These are phyloP conservation scores for Citrus inodora DNA, from an alignment of 345 rosid species.

Conservation along the genomic window DNA sequence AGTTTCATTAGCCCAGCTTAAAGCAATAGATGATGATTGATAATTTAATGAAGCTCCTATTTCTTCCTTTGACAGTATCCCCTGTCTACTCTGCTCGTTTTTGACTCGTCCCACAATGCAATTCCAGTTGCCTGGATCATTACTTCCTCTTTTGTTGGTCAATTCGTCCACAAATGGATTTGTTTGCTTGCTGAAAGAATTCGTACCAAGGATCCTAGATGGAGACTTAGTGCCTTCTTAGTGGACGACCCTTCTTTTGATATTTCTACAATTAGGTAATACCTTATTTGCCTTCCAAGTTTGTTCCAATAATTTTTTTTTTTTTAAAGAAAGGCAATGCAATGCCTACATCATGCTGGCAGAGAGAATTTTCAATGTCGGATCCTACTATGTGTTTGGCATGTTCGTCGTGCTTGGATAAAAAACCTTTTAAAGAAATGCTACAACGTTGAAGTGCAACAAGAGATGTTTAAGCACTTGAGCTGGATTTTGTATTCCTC, in stretches of 20 bases:
- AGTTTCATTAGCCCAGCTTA: not conserved
- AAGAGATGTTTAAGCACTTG: constrained; percentile 48
- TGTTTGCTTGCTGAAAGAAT: constrained; percentile 41
- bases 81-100: constrained; percentile 43
- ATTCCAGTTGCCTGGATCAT: constrained; percentile 58
- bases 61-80: constrained; percentile 39
- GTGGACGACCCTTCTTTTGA: constrained; percentile 45
- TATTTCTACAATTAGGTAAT: constrained; percentile 42
- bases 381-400: constrained; percentile 43
- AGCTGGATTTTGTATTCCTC: constrained; percentile 44
- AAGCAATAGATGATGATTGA: constrained; percentile 10
- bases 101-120: constrained; percentile 46
- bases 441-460: constrained; percentile 38
- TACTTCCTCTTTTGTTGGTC: constrained; percentile 34
- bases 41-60: not conserved
- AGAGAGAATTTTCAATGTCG: constrained; percentile 53
- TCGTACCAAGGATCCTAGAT: constrained; percentile 40
- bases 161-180: constrained; percentile 44
- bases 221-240: constrained; percentile 43
- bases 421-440: constrained; percentile 46
- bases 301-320: not conserved
- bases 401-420: constrained; percentile 50
- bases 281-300: not conserved
- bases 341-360: constrained; percentile 18
- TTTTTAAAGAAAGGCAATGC: not conserved